Evolutionary conservation across 768 basidiomycete species (phyloP), one percentile per base, ranked within the genome.

Genomic region (Vishniacozyma victoriae): DNA sequence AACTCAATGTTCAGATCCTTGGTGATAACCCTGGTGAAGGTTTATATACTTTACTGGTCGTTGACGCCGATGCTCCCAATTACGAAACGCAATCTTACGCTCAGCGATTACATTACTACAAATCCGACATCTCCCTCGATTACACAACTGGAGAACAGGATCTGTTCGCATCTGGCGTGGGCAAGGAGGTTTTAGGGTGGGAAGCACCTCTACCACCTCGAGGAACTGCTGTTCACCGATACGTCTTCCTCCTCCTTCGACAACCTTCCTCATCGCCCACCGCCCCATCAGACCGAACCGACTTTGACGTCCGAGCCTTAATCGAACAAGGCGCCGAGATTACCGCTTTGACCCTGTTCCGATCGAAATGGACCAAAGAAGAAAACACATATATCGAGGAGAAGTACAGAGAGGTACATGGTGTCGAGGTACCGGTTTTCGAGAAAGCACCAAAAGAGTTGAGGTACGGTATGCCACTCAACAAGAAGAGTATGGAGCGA

Each of bases 1-100:
- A 73, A 48, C 59, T 95, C 4, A 80, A 79, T 54, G 80, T 81
- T 4, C 87, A 83, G 44, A 82, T 85, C 1, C 93, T 87, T 77
- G 25, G 23, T 25, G 38, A 41, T 13, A n/a, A 49, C 3, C 29
- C 44, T 29, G 48, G 79, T 0, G 87, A 91, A 51, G 78, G 85
- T 24, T 73, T 87, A 5, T 95, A 95, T 71, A 95, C 92, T 0
- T 75, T 99, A 55, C 69, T 99, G 27, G 81, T 99, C 72, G 75
- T 96, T 38, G 92, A 96, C 69, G 83, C 84, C 44, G 90, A 97
- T 70, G 81, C 88, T 12, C 93, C 93, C n/a, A 78, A 89, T 55
- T 79, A 80, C 47, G 76, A 75, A 23, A 80, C 75, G 27, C 74
- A 77, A 55, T 75, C 82, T 0, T 96, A 78, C 74, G 13, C 31